Evolutionary conservation across 768 basidiomycete species (phyloP), one percentile per base, ranked within the genome.

Genomic region (Saitozyma sp.): DNA sequence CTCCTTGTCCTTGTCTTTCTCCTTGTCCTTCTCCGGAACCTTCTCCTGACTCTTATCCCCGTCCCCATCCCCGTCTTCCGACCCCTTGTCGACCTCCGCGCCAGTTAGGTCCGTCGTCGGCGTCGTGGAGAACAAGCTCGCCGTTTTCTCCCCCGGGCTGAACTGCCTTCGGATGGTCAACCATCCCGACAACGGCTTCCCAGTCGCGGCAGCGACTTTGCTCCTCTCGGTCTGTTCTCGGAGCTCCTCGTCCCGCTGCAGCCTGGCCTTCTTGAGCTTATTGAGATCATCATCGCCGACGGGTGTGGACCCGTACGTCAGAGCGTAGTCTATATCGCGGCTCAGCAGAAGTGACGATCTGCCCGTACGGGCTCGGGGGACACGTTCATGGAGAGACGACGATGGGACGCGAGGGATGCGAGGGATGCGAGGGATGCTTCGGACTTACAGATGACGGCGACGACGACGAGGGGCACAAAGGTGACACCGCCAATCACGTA

Each of bases 401-500:
- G 29, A 29, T 29, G 29, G 2, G 37, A 14, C 16, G 29, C 14
- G 37, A 13, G 45, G n/a, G 42, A 56, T 9, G 16, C 17, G n/a
- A n/a, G n/a, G n/a, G 37, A 14, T 29, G 29, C 14, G 37, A 13
- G 45, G n/a, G 42, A 56, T 9, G 16, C 17, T 13, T 3, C 8
- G 1, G 6, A 69, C 72, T 69, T 51, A 76, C 74, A 54, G 69
- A 92, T 66, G 68, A 84, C 63, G 20, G 78, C 81, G 66, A 84
- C 80, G 71, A 91, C 67, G 68, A 89, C 75, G 51, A 96, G 84
- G 17, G 94, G 94, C 59, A 96, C 82, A 79, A 95, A 89, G 2
- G 94, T 95, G 65, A 96, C 63, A 50, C 92, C 94, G 58, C 94
- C 94, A 50, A 96, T 82, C 63, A 96, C 80, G 79, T 96, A 96